Conservation (phyloP, 768 basidiomycete genomes). For the Suillus discolor region DNA sequence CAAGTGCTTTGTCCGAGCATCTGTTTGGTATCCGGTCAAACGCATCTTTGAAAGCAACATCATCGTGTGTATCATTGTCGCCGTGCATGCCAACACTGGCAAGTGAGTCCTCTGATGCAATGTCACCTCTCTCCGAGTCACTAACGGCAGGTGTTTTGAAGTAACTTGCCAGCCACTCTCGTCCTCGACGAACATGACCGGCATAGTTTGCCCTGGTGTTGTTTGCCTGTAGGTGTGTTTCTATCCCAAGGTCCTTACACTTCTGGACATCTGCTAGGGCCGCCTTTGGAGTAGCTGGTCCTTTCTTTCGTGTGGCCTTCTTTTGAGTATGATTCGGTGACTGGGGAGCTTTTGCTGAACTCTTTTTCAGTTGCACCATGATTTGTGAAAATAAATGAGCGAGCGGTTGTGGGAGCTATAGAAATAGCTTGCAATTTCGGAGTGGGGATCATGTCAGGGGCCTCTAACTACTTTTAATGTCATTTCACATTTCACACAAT, state of each 20-base stretch:
- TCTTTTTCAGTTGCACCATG: background rate
- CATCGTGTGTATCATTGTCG: background rate
- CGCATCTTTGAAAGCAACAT: background rate
- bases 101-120: background rate
- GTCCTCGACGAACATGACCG: constrained; percentile 4
- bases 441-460: background rate
- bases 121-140: background rate
- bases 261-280: background rate
- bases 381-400: background rate
- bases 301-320: background rate
- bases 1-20: constrained; percentile 2
- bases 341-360: background rate
- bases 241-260: constrained; percentile 5
- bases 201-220: constrained; percentile 6
- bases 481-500: background rate
- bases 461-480: background rate
- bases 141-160: background rate
- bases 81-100: too few relatives aligned
- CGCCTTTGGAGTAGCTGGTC: background rate
- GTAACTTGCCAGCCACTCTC: constrained; percentile 5
- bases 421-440: background rate
- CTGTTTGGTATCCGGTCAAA: constrained; percentile 1
- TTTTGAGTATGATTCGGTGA: background rate
- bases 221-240: constrained; percentile 9
- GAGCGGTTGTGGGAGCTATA: too few relatives aligned